Evolutionary conservation across 306 rosid genomes (phyloP).

Genomic region (Vigna angularis): DNA sequence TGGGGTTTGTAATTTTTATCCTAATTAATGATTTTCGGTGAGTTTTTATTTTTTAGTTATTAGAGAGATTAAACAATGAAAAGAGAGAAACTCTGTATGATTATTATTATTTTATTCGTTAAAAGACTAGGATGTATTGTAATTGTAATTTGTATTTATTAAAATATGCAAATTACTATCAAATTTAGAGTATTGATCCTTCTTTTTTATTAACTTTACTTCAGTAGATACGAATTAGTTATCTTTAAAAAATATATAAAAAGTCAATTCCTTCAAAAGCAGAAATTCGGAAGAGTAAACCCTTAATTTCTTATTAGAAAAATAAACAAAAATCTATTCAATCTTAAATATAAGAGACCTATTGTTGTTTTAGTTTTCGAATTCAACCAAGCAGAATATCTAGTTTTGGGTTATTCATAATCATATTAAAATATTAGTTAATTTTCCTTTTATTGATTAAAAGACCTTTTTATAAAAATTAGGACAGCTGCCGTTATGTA

Average conservation of each 20-base stretch:
- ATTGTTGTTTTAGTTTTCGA: too few relatives aligned
- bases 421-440: too few relatives aligned
- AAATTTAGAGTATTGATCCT: neutral
- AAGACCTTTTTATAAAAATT: too few relatives aligned
- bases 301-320: too few relatives aligned
- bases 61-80: neutral
- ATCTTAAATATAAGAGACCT: too few relatives aligned
- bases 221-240: neutral
- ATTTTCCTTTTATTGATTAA: too few relatives aligned
- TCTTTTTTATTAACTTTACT: neutral
- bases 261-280: too few relatives aligned
- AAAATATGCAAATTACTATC: constrained; percentile 36
- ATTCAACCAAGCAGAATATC: too few relatives aligned
- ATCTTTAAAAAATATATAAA: neutral
- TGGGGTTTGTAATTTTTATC: neutral
- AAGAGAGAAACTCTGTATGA: neutral
- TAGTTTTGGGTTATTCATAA: too few relatives aligned
- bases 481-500: too few relatives aligned
- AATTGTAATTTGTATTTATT: constrained; percentile 19
- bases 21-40: constrained; percentile 19
- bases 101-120: constrained; percentile 23
- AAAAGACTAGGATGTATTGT: neutral
- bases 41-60: neutral
- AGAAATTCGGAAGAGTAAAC: too few relatives aligned
- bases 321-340: too few relatives aligned